Evolutionary conservation across 1,284 basidiomycete species (phyloP).

Genomic region (Cerrena zonata): DNA sequence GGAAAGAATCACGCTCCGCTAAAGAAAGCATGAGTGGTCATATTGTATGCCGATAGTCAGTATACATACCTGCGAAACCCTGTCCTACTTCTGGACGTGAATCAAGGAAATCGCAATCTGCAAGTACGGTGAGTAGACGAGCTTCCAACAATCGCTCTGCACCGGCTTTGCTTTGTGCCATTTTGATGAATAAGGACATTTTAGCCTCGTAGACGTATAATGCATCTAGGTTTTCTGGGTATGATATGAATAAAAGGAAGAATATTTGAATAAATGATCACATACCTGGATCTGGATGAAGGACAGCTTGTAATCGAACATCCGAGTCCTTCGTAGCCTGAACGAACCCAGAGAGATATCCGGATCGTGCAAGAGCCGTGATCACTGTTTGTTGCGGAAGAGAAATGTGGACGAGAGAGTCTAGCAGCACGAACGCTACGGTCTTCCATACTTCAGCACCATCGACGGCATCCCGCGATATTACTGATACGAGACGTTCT

Average conservation of each 20-base stretch:
- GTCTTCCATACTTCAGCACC: conserved; percentile 96
- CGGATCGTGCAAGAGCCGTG: conserved; percentile 64
- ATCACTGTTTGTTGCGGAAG: conserved; percentile 61
- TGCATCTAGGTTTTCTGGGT: conserved; percentile 78
- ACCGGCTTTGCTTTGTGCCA: conserved; percentile 77
- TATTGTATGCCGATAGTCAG: not conserved
- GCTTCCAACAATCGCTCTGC: conserved; percentile 83
- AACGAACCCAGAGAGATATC: conserved; percentile 81
- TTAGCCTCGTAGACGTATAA: conserved; percentile 95
- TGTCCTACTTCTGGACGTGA: conserved; percentile 77
- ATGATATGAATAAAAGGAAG: not conserved
- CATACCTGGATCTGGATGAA: conserved; percentile 83
- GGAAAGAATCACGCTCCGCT: not conserved
- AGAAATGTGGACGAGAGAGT: conserved; percentile 66
- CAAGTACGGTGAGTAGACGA: conserved; percentile 72
- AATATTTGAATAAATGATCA: not conserved
- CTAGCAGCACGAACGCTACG: conserved; percentile 82
- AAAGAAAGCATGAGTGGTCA: conserved; percentile 2
- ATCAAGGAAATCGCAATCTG: conserved; percentile 84
- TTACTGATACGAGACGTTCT: conserved; percentile 72
- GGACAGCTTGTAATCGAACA: conserved; percentile 67
- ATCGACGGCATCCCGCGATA: conserved; percentile 88
- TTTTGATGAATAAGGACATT: conserved; percentile 80
- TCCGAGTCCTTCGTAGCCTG: conserved; percentile 82
- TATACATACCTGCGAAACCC: conserved; percentile 68